Conservation (phyloP, 106 monocot genomes). For the Amphibolis antarctica region DNA sequence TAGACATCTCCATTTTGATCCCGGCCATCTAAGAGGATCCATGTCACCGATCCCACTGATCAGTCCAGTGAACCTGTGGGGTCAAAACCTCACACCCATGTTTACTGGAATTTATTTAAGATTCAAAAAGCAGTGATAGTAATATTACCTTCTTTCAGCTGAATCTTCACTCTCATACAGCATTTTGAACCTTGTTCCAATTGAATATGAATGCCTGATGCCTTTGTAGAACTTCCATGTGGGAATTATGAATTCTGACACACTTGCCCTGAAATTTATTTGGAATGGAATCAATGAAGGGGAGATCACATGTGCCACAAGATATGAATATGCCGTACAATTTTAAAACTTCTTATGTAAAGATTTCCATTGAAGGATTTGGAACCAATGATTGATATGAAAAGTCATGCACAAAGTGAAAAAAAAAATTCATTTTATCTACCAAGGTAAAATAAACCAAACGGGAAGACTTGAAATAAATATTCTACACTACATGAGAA, state of each 20-base stretch:
- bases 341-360: too few relatives aligned
- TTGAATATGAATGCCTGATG: slow-evolving; percentile 41
- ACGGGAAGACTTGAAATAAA: too few relatives aligned
- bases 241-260: slow-evolving; percentile 18
- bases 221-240: slow-evolving; percentile 14
- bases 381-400: too few relatives aligned
- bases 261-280: slow-evolving; percentile 2
- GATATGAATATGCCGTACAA: too few relatives aligned
- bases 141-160: slow-evolving; percentile 60
- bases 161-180: slow-evolving; percentile 64
- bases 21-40: slow-evolving; percentile 68
- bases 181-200: slow-evolving; percentile 49
- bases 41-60: slow-evolving; percentile 50
- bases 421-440: too few relatives aligned
- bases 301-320: too few relatives aligned
- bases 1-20: slow-evolving; percentile 80
- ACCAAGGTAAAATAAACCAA: too few relatives aligned
- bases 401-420: too few relatives aligned
- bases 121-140: not conserved
- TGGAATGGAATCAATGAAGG: not conserved
- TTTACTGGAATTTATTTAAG: not conserved
- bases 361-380: too few relatives aligned
- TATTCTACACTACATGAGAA: too few relatives aligned
- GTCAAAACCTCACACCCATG: not conserved
- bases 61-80: slow-evolving; percentile 51